These are phyloP conservation scores for Pseudopithomyces maydicus DNA, from an alignment of 2,329 filamentous ascomycete genomes.

Conservation along the genomic window DNA sequence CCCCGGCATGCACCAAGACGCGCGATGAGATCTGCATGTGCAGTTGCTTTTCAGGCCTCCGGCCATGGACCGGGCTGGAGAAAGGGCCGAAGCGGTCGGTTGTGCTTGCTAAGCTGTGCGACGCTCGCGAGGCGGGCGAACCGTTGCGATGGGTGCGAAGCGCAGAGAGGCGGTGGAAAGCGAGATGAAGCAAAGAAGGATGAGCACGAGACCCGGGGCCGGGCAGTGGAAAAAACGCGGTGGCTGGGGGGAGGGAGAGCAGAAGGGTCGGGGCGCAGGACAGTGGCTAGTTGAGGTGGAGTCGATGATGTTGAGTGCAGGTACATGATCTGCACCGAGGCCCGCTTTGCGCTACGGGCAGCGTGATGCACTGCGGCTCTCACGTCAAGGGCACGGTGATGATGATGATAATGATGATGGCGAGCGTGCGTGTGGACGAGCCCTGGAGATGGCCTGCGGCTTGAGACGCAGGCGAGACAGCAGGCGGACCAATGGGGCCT, in stretches of 20 bases:
- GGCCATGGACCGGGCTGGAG: slow-evolving; percentile 15
- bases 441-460: slow-evolving; percentile 30
- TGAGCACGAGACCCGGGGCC: neutral
- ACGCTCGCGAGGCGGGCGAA: slow-evolving; percentile 21
- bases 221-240: neutral
- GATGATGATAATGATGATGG: too few species aligned
- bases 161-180: slow-evolving; percentile 13
- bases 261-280: neutral
- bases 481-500: slow-evolving; percentile 27
- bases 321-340: slow-evolving; percentile 32
- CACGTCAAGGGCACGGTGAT: neutral
- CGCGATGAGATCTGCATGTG: slow-evolving; percentile 8
- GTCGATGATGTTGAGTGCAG: slow-evolving; percentile 12
- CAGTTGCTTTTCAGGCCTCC: slow-evolving; percentile 18
- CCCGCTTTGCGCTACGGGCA: slow-evolving; percentile 23
- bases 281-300: neutral
- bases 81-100: slow-evolving; percentile 15
- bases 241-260: neutral
- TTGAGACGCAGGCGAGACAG: slow-evolving; percentile 42
- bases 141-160: slow-evolving; percentile 16
- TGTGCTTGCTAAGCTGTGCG: slow-evolving; percentile 21
- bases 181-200: slow-evolving; percentile 11
- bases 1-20: slow-evolving; percentile 11
- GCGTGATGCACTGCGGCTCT: slow-evolving; percentile 30
- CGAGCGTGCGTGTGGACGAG: slow-evolving; percentile 12